Evolutionary conservation across 78 protist genomes (phyloP).

Genomic region (Trichosphaerium sp.): DNA sequence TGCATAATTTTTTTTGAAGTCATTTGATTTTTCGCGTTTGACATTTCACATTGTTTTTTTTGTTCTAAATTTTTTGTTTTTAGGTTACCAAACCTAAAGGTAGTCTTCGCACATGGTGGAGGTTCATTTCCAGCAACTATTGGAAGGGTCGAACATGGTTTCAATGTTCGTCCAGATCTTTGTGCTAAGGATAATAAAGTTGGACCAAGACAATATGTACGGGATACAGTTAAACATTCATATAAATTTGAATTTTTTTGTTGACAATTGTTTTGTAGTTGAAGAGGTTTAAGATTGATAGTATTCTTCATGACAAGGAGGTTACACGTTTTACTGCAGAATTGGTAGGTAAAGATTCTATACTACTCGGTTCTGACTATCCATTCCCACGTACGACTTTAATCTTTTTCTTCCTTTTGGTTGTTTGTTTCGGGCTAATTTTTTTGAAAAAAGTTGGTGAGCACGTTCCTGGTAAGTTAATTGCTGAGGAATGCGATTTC

Average conservation of each 20-base stretch:
- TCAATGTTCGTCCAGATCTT: slow-evolving; percentile 78
- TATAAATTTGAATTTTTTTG: not conserved
- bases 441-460: slow-evolving; percentile 59
- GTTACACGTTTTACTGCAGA: slow-evolving; percentile 53
- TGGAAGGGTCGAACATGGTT: slow-evolving; percentile 82
- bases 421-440: not conserved
- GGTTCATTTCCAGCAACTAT: slow-evolving; percentile 78
- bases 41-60: too few relatives aligned
- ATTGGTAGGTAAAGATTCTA: slow-evolving; percentile 49
- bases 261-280: not conserved
- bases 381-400: slow-evolving; percentile 52
- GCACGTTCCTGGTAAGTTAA: slow-evolving; percentile 55
- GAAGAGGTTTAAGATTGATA: slow-evolving; percentile 75
- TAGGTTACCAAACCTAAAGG: not conserved
- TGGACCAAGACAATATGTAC: slow-evolving; percentile 47
- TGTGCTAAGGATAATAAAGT: slow-evolving; percentile 48
- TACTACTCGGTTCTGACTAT: slow-evolving; percentile 68
- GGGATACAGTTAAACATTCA: not conserved
- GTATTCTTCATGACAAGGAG: slow-evolving; percentile 68
- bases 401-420: not conserved
- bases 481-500: slow-evolving; percentile 6
- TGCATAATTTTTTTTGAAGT: too few relatives aligned
- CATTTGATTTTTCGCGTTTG: too few relatives aligned
- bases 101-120: slow-evolving; percentile 90
- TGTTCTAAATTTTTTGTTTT: too few relatives aligned